phyloP scores from a whole-genome alignment of 257 asterid genomes.

The Apocynum venetum region DNA sequence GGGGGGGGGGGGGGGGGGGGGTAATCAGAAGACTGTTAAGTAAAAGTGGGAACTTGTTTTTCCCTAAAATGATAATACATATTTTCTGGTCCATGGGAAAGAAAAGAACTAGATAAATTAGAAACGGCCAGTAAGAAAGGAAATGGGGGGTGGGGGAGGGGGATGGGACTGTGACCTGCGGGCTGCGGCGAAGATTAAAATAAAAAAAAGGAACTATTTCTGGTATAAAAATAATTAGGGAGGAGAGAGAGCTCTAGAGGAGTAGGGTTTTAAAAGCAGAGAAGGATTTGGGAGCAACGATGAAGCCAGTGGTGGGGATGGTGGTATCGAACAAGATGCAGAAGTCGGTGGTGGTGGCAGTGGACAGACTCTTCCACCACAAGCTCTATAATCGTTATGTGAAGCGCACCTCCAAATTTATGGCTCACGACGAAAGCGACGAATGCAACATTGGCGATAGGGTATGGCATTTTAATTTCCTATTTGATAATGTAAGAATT shows the following conservation, averaged over 20 bases:
- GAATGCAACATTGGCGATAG: constrained; percentile 77
- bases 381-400: constrained; percentile 78
- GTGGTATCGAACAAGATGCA: constrained; percentile 87
- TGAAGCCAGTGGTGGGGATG: constrained; percentile 84
- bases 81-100: no score
- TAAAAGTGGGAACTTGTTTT: no score
- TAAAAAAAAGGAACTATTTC: no score
- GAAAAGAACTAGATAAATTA: no score
- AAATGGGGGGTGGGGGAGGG: no score
- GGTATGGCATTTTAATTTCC: constrained; percentile 26
- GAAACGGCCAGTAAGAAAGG: no score
- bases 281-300: constrained; percentile 1
- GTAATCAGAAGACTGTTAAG: no score
- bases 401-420: constrained; percentile 87
- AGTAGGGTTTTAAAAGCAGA: neutral
- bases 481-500: neutral
- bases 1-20: no score
- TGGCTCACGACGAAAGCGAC: constrained; percentile 83
- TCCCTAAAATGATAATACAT: no score
- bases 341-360: constrained; percentile 94
- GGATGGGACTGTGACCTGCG: no score
- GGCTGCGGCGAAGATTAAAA: no score
- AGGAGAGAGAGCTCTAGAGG: neutral
- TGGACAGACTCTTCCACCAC: constrained; percentile 77
- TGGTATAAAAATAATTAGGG: neutral